phyloP scores from a whole-genome alignment of 139 green algal species.

The Closterium sp. region DNA sequence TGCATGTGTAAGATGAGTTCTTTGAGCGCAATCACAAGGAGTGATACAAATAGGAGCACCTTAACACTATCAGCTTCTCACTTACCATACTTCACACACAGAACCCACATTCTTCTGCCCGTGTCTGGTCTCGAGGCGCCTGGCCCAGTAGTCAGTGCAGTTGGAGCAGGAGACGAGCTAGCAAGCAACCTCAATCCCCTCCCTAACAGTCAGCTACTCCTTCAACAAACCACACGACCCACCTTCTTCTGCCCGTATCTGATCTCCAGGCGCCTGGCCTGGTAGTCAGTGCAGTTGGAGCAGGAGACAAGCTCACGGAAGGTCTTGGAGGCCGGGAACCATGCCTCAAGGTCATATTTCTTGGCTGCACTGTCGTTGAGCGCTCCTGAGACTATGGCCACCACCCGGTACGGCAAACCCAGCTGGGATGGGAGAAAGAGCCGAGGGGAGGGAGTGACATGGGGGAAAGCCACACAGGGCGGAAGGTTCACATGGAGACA shows the following conservation, averaged over 20 bases:
- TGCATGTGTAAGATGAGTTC: not conserved
- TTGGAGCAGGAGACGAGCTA: slow-evolving; percentile 26
- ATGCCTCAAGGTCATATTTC: slow-evolving; percentile 99
- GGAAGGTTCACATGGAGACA: too few relatives aligned
- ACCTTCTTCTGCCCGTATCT: slow-evolving; percentile 64
- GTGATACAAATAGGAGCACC: not conserved
- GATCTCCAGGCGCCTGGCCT: slow-evolving; percentile 84
- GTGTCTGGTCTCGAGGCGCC: slow-evolving; percentile 79
- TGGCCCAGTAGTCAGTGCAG: slow-evolving; percentile 81
- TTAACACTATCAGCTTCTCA: not conserved
- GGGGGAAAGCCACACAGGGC: too few relatives aligned
- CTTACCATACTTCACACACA: not conserved
- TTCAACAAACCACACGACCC: too few relatives aligned
- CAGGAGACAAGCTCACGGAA: too few relatives aligned
- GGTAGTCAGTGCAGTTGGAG: slow-evolving; percentile 97
- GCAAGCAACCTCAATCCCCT: too few relatives aligned
- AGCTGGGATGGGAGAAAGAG: slow-evolving; percentile 39
- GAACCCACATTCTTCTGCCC: slow-evolving; percentile 54
- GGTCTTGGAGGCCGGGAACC: slow-evolving; percentile 83
- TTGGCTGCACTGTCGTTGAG: slow-evolving; percentile 98
- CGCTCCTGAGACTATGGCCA: slow-evolving; percentile 97
- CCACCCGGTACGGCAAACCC: slow-evolving; percentile 86
- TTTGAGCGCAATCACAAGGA: not conserved
- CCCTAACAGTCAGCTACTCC: too few relatives aligned
- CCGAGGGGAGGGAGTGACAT: too few relatives aligned